Percentiles rank a stretch among this genome's conserved stretches.
These are phyloP conservation scores for Solanum neorickii DNA, from an alignment of 257 asterid species.

Conservation along the genomic window DNA sequence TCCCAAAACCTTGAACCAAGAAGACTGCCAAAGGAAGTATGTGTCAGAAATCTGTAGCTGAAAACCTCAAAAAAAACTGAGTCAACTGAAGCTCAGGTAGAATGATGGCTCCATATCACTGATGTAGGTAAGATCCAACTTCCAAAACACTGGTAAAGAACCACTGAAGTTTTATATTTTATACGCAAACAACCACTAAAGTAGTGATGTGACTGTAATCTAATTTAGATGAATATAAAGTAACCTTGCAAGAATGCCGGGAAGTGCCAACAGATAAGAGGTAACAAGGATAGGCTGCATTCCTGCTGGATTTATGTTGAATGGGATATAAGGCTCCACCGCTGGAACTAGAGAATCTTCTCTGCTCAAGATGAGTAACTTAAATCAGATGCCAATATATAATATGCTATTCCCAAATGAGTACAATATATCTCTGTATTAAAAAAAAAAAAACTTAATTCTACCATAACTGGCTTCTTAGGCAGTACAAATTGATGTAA, in stretches of 20 bases:
- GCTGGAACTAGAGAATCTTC: slow-evolving; percentile 74
- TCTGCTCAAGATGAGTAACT: slow-evolving; percentile 36
- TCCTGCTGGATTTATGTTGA: slow-evolving; percentile 98
- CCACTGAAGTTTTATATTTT: neutral
- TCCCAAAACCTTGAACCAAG: slow-evolving; percentile 79
- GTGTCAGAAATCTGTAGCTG: slow-evolving; percentile 12
- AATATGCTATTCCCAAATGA: neutral
- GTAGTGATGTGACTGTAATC: neutral
- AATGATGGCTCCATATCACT: neutral
- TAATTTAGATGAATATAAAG: neutral
- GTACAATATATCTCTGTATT: neutral
- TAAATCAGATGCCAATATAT: neutral
- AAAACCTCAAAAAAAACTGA: neutral
- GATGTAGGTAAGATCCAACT: neutral
- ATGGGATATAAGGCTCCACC: slow-evolving; percentile 97
- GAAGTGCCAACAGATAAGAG: slow-evolving; percentile 93
- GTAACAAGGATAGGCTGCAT: slow-evolving; percentile 98
- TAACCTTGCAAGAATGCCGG: slow-evolving; percentile 80
- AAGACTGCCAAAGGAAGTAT: slow-evolving; percentile 37
- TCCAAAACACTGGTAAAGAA: neutral
- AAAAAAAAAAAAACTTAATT: neutral
- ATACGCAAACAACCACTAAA: neutral
- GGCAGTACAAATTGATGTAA: neutral
- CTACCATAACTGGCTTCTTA: neutral
- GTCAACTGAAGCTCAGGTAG: neutral